phyloP scores from a whole-genome alignment of 164 flowering plant species.

The Pachysandra terminalis region DNA sequence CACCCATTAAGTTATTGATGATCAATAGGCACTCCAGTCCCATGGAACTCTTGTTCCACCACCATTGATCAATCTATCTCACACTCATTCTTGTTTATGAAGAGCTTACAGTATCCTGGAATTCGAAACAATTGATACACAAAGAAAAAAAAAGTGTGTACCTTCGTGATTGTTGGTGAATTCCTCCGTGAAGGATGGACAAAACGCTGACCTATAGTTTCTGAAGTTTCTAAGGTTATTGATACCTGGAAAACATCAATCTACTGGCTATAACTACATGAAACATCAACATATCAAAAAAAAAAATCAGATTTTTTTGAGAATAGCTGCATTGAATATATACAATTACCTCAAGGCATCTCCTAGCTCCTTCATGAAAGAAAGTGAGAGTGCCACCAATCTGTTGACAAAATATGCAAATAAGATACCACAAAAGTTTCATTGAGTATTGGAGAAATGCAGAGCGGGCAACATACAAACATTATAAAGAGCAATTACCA shows the following conservation, averaged over 20 bases:
- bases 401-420: conserved; percentile 36
- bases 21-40: too few relatives aligned
- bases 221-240: conserved; percentile 82
- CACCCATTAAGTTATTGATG: background rate
- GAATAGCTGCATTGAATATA: background rate
- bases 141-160: conserved; percentile 14
- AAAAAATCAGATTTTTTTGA: conserved; percentile 3
- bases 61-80: background rate
- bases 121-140: background rate
- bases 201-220: conserved; percentile 62
- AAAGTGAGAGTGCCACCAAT: conserved; percentile 98
- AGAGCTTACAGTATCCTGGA: background rate
- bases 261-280: conserved; percentile 6
- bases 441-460: conserved; percentile 1
- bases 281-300: conserved; percentile 1
- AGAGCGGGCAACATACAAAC: conserved; percentile 4
- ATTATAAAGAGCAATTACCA: conserved; percentile 37
- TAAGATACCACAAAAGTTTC: background rate
- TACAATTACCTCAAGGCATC: conserved; percentile 86
- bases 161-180: conserved; percentile 89
- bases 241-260: conserved; percentile 50
- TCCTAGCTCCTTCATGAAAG: conserved; percentile 83
- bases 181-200: conserved; percentile 89
- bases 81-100: background rate
- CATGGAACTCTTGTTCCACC: background rate